These are phyloP conservation scores for Epithemia pelagica DNA, from an alignment of 108 stramenopile species.

Conservation along the genomic window DNA sequence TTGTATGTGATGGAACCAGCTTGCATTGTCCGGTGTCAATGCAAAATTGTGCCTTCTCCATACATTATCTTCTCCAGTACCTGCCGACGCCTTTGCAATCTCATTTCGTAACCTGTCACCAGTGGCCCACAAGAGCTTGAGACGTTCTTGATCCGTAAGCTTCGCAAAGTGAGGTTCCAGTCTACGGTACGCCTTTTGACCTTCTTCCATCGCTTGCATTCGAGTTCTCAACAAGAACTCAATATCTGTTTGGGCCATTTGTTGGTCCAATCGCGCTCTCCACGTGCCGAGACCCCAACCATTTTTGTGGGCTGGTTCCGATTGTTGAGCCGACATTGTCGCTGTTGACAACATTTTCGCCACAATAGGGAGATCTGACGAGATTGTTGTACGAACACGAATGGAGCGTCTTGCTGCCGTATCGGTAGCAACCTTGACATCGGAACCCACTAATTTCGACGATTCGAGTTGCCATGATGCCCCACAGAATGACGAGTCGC, in stretches of 20 bases:
- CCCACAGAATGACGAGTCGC: too few relatives aligned
- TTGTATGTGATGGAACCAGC: slow-evolving; percentile 59
- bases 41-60: slow-evolving; percentile 64
- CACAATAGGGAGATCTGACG: slow-evolving; percentile 15
- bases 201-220: slow-evolving; percentile 36
- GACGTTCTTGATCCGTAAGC: slow-evolving; percentile 12
- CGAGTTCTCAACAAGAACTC: slow-evolving; percentile 26
- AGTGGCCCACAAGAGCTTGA: slow-evolving; percentile 38
- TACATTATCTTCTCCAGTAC: slow-evolving; percentile 44
- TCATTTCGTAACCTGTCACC: slow-evolving; percentile 42
- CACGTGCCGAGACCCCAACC: neutral
- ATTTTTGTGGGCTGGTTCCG: neutral
- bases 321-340: neutral
- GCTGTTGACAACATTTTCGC: slow-evolving; percentile 18
- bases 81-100: slow-evolving; percentile 32
- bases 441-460: too few relatives aligned
- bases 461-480: too few relatives aligned
- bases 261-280: slow-evolving; percentile 10
- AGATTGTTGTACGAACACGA: slow-evolving; percentile 25
- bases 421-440: too few relatives aligned
- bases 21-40: slow-evolving; percentile 28
- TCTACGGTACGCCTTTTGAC: slow-evolving; percentile 13
- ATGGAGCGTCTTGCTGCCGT: neutral
- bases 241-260: slow-evolving; percentile 12
- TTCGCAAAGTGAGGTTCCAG: neutral